These are phyloP conservation scores for Vanderwaltozyma verrucispora DNA, from an alignment of 805 yeast genomes.

Conservation along the genomic window DNA sequence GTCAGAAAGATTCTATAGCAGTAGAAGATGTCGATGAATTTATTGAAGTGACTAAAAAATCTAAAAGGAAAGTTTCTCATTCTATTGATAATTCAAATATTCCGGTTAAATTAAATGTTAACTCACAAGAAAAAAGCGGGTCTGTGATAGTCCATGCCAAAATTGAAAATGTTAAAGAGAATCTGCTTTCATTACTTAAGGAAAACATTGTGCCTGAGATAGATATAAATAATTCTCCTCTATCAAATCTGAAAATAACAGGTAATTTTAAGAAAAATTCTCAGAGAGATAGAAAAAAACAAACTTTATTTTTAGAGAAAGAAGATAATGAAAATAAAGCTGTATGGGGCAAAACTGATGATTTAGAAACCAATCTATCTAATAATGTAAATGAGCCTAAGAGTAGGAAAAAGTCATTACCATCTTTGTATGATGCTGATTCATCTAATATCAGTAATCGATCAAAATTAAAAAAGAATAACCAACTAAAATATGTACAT, in stretches of 20 bases:
- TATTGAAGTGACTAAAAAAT: slow-evolving; percentile 11
- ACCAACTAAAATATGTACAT: not conserved
- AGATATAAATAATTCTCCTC: slow-evolving; percentile 2
- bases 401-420: slow-evolving; percentile 10
- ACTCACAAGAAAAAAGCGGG: not conserved
- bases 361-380: too few species aligned
- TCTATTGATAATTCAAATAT: not conserved
- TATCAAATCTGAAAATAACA: slow-evolving; percentile 6
- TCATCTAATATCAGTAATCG: not conserved
- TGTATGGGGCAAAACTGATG: slow-evolving; percentile 15
- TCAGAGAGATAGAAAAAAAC: slow-evolving; percentile 21
- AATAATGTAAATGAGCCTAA: too few species aligned
- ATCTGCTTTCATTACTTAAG: slow-evolving; percentile 10
- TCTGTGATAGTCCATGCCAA: slow-evolving; percentile 14
- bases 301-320: not conserved
- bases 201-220: too few species aligned
- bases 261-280: slow-evolving; percentile 20
- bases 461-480: not conserved
- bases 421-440: slow-evolving; percentile 13
- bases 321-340: slow-evolving; percentile 5
- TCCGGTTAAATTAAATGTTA: not conserved
- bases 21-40: slow-evolving; percentile 13
- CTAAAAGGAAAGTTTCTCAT: slow-evolving; percentile 9
- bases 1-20: slow-evolving; percentile 4
- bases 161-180: not conserved